Percentiles rank a stretch among this genome's conserved stretches.
Conservation (phyloP, 1,284 basidiomycete species). For the Fomitiporia mediterranea region DNA sequence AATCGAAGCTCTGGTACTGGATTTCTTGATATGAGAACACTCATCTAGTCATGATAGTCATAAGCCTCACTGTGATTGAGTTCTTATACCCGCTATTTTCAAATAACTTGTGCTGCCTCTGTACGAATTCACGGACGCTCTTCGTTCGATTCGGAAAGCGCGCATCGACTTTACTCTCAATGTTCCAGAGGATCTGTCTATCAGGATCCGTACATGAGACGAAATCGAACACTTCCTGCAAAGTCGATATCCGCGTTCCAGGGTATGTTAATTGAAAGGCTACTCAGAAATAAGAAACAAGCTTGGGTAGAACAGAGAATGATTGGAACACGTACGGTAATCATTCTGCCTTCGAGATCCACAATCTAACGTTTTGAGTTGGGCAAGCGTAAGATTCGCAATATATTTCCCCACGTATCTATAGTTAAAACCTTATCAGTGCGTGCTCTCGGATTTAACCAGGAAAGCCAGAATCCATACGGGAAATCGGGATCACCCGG, state of each 20-base stretch:
- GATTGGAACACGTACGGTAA: slow-evolving; percentile 43
- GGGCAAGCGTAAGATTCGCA: slow-evolving; percentile 71
- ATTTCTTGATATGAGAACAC: neutral
- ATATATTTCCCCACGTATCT: slow-evolving; percentile 65
- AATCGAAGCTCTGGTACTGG: slow-evolving; percentile 74
- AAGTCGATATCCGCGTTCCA: slow-evolving; percentile 64
- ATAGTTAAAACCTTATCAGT: neutral
- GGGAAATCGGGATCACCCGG: slow-evolving; percentile 56
- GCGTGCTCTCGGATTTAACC: neutral
- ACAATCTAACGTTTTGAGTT: slow-evolving; percentile 74
- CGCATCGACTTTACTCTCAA: slow-evolving; percentile 76
- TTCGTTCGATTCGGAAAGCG: slow-evolving; percentile 50
- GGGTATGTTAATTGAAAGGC: slow-evolving; percentile 63
- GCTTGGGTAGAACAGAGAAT: neutral
- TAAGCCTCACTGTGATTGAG: slow-evolving; percentile 50
- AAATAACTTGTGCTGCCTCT: slow-evolving; percentile 55
- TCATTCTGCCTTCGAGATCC: slow-evolving; percentile 59
- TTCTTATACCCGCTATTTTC: slow-evolving; percentile 48
- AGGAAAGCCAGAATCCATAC: slow-evolving; percentile 25
- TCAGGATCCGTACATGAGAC: slow-evolving; percentile 63
- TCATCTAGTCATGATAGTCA: slow-evolving; percentile 24
- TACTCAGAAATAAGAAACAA: too few relatives aligned
- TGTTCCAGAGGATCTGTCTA: slow-evolving; percentile 63
- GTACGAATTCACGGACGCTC: slow-evolving; percentile 63
- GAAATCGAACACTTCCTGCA: slow-evolving; percentile 72